phyloP scores from a whole-genome alignment of 2,329 filamentous ascomycete species.

The Scolecobasidium constrictum region DNA sequence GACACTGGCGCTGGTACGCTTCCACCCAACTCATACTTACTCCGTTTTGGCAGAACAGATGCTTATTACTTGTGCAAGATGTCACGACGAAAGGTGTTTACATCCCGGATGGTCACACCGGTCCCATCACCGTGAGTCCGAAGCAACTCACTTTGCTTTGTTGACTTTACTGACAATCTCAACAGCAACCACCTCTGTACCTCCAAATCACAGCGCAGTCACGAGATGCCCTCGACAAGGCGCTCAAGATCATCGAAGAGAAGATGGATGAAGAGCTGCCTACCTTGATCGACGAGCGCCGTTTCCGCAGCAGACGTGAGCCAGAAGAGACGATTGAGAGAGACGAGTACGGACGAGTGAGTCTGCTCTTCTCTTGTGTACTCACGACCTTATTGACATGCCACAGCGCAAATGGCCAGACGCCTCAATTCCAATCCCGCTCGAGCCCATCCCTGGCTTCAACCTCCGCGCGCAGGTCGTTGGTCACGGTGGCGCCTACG shows the following conservation, averaged over 20 bases:
- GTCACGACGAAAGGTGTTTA: constrained; percentile 96
- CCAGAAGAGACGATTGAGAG: constrained; percentile 65
- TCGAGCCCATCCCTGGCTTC: constrained; percentile 88
- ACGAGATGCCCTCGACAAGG: constrained; percentile 84
- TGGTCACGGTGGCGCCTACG: constrained; percentile 85
- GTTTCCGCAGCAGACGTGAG: constrained; percentile 72
- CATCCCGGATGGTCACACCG: constrained; percentile 96
- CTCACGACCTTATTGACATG: constrained; percentile 16
- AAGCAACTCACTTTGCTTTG: not conserved
- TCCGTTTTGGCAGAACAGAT: constrained; percentile 14
- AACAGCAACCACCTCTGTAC: constrained; percentile 81
- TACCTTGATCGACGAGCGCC: constrained; percentile 85
- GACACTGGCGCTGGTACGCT: constrained; percentile 98
- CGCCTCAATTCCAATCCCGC: constrained; percentile 80
- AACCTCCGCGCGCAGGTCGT: constrained; percentile 95
- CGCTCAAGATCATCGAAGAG: constrained; percentile 80
- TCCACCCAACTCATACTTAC: too few species aligned
- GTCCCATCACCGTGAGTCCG: constrained; percentile 73
- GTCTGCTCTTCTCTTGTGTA: constrained; percentile 1
- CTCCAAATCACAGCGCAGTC: constrained; percentile 89
- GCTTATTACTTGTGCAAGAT: constrained; percentile 58
- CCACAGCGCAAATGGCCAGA: constrained; percentile 94
- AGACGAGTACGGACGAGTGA: constrained; percentile 80
- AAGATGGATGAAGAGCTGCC: constrained; percentile 94
- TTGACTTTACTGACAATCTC: constrained; percentile 1